These are phyloP conservation scores for Helicocarpus griseus DNA, from an alignment of 2,329 filamentous ascomycete species.

Conservation along the genomic window DNA sequence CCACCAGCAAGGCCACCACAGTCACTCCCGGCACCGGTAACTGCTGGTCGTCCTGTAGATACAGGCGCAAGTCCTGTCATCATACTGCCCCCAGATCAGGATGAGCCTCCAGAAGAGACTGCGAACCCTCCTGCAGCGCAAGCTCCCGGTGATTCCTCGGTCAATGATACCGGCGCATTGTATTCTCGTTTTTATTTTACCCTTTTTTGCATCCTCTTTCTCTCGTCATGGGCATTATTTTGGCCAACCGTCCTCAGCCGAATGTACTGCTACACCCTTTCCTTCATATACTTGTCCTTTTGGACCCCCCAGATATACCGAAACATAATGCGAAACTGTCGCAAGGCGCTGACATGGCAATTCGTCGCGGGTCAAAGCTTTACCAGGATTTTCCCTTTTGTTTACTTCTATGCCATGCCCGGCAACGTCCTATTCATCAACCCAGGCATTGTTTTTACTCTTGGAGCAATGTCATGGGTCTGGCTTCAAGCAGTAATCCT, in stretches of 20 bases:
- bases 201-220: slow-evolving; percentile 47
- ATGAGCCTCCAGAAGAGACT: slow-evolving; percentile 30
- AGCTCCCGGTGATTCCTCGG: slow-evolving; percentile 24
- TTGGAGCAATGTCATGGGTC: slow-evolving; percentile 62
- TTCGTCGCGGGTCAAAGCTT: slow-evolving; percentile 79
- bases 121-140: slow-evolving; percentile 25
- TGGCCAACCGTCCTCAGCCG: slow-evolving; percentile 45
- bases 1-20: neutral
- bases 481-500: slow-evolving; percentile 77
- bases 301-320: slow-evolving; percentile 89
- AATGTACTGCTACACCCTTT: slow-evolving; percentile 52
- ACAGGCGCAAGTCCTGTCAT: slow-evolving; percentile 47
- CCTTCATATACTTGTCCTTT: slow-evolving; percentile 73
- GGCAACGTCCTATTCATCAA: slow-evolving; percentile 75
- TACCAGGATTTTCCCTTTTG: slow-evolving; percentile 66
- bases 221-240: slow-evolving; percentile 50
- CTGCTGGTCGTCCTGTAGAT: slow-evolving; percentile 33
- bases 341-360: slow-evolving; percentile 80
- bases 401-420: slow-evolving; percentile 71
- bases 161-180: slow-evolving; percentile 45
- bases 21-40: slow-evolving; percentile 34
- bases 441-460: slow-evolving; percentile 56
- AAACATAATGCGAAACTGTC: slow-evolving; percentile 83
- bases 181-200: slow-evolving; percentile 55
- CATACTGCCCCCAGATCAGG: slow-evolving; percentile 48